Conservation (phyloP, 148 eudicot species). For the Simmondsia chinensis region DNA sequence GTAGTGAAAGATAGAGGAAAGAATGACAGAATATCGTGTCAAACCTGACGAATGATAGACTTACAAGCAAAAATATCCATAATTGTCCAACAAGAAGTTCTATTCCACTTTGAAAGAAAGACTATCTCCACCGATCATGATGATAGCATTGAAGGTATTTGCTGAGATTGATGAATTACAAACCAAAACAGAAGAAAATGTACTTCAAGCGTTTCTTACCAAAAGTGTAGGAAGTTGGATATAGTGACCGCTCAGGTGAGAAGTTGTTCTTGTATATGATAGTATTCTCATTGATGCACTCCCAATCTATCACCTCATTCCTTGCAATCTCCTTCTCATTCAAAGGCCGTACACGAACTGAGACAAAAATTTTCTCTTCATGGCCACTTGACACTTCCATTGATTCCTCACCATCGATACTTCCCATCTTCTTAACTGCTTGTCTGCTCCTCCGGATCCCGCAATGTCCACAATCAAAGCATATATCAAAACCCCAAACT, state of each 20-base stretch:
- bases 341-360: slow-evolving; percentile 89
- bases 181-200: slow-evolving; percentile 1
- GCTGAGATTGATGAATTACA: background rate
- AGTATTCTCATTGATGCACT: slow-evolving; percentile 55
- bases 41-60: no score
- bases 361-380: slow-evolving; percentile 72
- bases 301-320: slow-evolving; percentile 82
- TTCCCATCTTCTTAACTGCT: slow-evolving; percentile 22
- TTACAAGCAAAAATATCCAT: no score
- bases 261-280: slow-evolving; percentile 53
- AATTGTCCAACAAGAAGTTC: no score
- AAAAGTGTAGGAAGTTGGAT: slow-evolving; percentile 74
- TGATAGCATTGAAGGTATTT: no score
- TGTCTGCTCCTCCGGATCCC: background rate
- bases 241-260: slow-evolving; percentile 63
- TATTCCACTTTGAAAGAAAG: no score
- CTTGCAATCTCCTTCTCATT: slow-evolving; percentile 63
- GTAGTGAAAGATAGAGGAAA: no score
- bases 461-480: slow-evolving; percentile 3
- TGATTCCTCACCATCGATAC: slow-evolving; percentile 20
- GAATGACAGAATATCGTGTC: no score
- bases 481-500: slow-evolving; percentile 1
- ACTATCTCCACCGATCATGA: no score
- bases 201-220: slow-evolving; percentile 47
- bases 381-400: slow-evolving; percentile 12